Evolutionary conservation across 73 alveolate genomes (phyloP).

Genomic region (Uronychia binucleata): DNA sequence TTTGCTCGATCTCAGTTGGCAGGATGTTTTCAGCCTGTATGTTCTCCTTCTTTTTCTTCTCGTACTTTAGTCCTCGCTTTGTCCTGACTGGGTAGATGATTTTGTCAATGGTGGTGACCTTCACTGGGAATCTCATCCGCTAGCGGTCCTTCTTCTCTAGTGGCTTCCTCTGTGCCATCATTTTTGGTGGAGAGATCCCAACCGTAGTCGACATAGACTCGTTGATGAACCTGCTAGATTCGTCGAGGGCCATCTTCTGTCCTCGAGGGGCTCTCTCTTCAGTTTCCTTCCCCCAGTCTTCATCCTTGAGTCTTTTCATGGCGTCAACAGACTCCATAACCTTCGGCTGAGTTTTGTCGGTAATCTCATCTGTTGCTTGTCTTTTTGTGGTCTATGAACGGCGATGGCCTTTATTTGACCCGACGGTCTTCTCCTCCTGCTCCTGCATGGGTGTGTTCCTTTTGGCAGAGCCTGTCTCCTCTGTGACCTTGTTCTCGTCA

Average conservation of each 20-base stretch:
- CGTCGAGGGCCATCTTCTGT: background rate
- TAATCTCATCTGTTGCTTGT: background rate
- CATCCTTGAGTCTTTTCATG: background rate
- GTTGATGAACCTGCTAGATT: background rate
- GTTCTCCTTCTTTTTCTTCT: conserved; percentile 24
- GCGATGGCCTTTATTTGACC: background rate
- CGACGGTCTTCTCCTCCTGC: background rate
- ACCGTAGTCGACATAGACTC: background rate
- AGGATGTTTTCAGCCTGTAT: background rate
- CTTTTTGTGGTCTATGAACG: no score
- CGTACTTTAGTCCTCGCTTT: conserved; percentile 50
- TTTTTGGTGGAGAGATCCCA: background rate
- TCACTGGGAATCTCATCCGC: conserved; percentile 23
- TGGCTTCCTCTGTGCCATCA: background rate
- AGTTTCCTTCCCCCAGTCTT: background rate
- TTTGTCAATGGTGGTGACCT: conserved; percentile 49
- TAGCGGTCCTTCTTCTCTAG: background rate
- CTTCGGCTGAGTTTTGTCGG: background rate
- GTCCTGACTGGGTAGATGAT: conserved; percentile 61
- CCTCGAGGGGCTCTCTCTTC: background rate
- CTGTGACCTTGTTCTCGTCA: background rate
- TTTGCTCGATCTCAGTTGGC: conserved; percentile 19
- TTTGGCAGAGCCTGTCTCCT: background rate
- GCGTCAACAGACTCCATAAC: background rate
- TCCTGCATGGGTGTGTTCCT: no score